Evolutionary conservation across 176 grass and related monocot species (phyloP).

Genomic region (Triticum urartu): DNA sequence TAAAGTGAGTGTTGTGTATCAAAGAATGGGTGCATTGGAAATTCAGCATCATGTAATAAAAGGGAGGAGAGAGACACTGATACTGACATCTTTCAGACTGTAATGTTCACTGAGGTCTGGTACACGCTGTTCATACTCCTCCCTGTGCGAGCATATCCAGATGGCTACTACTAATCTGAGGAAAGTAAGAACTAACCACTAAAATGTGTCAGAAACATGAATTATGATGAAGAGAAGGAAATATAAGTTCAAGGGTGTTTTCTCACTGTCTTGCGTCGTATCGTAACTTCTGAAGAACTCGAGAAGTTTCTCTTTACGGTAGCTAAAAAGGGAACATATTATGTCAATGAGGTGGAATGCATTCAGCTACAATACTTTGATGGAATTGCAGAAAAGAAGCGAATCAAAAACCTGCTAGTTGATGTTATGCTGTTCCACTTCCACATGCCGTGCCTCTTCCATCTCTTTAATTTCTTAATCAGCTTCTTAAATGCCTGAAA

Average conservation of each 20-base stretch:
- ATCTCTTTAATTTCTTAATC: neutral
- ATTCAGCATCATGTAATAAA: neutral
- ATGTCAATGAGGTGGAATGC: neutral
- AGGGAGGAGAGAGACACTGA: neutral
- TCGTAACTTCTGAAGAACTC: neutral
- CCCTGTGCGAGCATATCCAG: neutral
- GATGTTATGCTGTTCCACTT: neutral
- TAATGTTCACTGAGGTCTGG: neutral
- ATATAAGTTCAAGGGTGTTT: too few relatives aligned
- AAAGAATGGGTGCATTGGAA: neutral
- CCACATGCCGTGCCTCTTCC: neutral
- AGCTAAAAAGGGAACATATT: neutral
- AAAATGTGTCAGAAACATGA: constrained; percentile 27
- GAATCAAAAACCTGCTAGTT: neutral
- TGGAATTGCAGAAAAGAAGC: constrained; percentile 7
- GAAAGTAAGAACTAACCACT: constrained; percentile 41
- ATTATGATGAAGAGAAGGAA: neutral
- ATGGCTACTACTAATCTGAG: constrained; percentile 33
- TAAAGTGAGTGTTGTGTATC: neutral
- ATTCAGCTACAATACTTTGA: neutral
- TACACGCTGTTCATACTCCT: neutral
- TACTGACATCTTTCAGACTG: constrained; percentile 26
- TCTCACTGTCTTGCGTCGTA: too few relatives aligned
- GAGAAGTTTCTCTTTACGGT: constrained; percentile 22
- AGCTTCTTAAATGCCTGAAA: constrained; percentile 37